These are phyloP conservation scores for Amesomyces nigricolor DNA, from an alignment of 2,329 filamentous ascomycete genomes.

Conservation along the genomic window DNA sequence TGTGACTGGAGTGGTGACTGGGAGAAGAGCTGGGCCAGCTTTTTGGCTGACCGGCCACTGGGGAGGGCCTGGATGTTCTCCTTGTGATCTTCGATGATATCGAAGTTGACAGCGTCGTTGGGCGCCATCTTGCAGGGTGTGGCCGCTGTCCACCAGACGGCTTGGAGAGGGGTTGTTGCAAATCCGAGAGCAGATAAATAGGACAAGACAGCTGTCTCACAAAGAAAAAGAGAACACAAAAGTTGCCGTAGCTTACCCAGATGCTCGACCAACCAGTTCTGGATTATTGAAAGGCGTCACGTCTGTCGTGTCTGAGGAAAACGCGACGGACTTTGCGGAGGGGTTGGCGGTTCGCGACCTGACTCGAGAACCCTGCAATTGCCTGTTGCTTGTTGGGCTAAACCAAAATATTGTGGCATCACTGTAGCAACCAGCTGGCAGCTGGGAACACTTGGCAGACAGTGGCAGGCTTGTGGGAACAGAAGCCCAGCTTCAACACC, in stretches of 20 bases:
- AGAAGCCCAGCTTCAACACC: too few relatives aligned
- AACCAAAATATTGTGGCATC: slow-evolving; percentile 13
- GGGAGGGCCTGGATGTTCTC: slow-evolving; percentile 96
- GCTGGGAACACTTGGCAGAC: slow-evolving; percentile 4
- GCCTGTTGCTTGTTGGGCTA: slow-evolving; percentile 9
- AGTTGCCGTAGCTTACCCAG: not conserved
- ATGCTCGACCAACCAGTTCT: slow-evolving; percentile 2
- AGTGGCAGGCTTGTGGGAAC: not conserved
- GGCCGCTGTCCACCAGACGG: slow-evolving; percentile 3
- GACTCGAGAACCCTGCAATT: slow-evolving; percentile 6
- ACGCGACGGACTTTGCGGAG: slow-evolving; percentile 1
- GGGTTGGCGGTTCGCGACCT: slow-evolving; percentile 9
- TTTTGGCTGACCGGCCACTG: slow-evolving; percentile 79
- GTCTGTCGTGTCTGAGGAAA: not conserved
- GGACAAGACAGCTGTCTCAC: not conserved
- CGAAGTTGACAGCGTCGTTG: slow-evolving; percentile 65
- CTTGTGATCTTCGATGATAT: slow-evolving; percentile 92
- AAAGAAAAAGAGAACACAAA: not conserved
- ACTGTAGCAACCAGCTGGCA: slow-evolving; percentile 22
- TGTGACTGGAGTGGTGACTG: slow-evolving; percentile 54
- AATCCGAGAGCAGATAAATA: not conserved
- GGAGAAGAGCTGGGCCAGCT: slow-evolving; percentile 77
- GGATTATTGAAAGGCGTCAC: too few relatives aligned
- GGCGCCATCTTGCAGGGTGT: slow-evolving; percentile 41
- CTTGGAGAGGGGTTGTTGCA: not conserved